Evolutionary conservation across 2,329 filamentous ascomycete genomes (phyloP).

Genomic region (Scedosporium boydii): DNA sequence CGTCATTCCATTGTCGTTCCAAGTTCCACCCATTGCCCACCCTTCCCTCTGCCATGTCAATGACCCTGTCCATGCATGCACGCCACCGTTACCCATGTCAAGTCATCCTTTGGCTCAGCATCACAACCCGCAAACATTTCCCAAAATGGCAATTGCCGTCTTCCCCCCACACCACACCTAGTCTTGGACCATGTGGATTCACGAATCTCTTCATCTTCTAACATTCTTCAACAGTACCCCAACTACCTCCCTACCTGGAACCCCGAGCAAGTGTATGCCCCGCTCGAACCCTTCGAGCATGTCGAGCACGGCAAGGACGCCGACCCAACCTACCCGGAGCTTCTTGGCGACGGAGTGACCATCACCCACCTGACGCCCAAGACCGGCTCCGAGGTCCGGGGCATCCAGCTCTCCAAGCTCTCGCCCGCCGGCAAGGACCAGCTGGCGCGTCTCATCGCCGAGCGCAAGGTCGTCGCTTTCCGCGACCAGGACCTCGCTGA

Average conservation of each 20-base stretch:
- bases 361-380: slow-evolving; percentile 58
- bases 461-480: slow-evolving; percentile 73
- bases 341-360: slow-evolving; percentile 44
- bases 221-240: slow-evolving; percentile 39
- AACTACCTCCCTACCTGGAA: slow-evolving; percentile 69
- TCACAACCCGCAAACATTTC: not conserved
- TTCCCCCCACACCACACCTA: not conserved
- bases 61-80: not conserved
- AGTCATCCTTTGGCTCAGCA: too few relatives aligned
- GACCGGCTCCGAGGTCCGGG: slow-evolving; percentile 63
- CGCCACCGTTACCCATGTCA: not conserved
- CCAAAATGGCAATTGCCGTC: not conserved
- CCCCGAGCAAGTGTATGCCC: slow-evolving; percentile 51
- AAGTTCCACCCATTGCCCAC: not conserved
- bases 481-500: slow-evolving; percentile 64
- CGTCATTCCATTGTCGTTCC: not conserved
- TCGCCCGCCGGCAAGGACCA: slow-evolving; percentile 64
- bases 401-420: slow-evolving; percentile 62
- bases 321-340: slow-evolving; percentile 57
- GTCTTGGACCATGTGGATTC: too few relatives aligned
- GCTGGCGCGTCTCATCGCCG: slow-evolving; percentile 63
- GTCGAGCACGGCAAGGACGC: slow-evolving; percentile 69
- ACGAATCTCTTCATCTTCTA: not conserved
- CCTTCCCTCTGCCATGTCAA: not conserved
- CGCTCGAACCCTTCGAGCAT: slow-evolving; percentile 61